Evolutionary conservation across 1,284 basidiomycete species (phyloP), one percentile per base, ranked within the genome.

Genomic region (Ceratobasidium theobromae): DNA sequence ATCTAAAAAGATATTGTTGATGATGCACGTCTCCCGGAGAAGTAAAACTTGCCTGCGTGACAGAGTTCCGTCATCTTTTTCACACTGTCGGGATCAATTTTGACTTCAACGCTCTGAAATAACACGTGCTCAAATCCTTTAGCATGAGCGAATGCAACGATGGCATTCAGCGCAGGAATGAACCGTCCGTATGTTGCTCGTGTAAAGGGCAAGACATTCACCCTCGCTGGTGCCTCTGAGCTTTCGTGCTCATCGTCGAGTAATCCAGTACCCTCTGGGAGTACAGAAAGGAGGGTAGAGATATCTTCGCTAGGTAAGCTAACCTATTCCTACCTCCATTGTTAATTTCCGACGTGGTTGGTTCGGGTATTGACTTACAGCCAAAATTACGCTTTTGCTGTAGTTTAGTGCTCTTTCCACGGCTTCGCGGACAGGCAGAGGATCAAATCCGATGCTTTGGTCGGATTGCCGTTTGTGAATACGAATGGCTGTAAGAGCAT

Each of bases 81-180:
- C 21, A 64, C 60, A 2, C 53, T 40, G 9, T 64, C 60, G 5
- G 35, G 11, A 9, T 32, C 38, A 11, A 64, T 28, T 2, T 40
- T n/a, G 11, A 53, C 60, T 43, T 64, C 60, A 5, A 64, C 60
- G n/a, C 60, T 64, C 18, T 64, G 60, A 21, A 64, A 64, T n/a
- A 64, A 28, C 23, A 64, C 60, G 4, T 28, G 14, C 25, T 38
- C 18, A 23, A 64, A 62, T n/a, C 9, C 49, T 30, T 25, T 49
- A 8, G 21, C 48, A 51, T 64, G 60, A 2, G 60, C 60, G 33
- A 64, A 64, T 3, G 60, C 60, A 27, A 64, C 60, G 12, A 64
- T 64, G 3, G 60, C 60, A 32, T 64, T 64, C 4, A 64, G 38
- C 25, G 60, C 60, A 14, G 60, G 60, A 33, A 64, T 53, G 45